phyloP scores from a whole-genome alignment of 2,329 filamentous ascomycete genomes.

The Graphilbum ipis-grandicollis region DNA sequence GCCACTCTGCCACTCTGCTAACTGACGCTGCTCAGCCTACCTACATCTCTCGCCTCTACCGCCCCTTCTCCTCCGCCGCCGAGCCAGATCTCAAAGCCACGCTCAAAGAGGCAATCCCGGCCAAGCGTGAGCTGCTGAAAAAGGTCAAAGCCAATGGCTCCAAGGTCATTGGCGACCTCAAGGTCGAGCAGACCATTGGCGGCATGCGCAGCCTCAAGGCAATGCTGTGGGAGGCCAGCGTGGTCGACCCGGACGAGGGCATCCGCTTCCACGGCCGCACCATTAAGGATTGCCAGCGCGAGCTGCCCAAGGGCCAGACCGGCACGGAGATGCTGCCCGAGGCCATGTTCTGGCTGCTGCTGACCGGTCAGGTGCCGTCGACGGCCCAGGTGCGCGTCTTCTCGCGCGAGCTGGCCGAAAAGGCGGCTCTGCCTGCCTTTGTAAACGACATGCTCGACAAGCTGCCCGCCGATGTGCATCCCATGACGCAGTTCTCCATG shows the following conservation, averaged over 20 bases:
- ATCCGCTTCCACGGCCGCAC: conserved; percentile 96
- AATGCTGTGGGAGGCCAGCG: conserved; percentile 98
- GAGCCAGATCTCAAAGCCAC: conserved; percentile 85
- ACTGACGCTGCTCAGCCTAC: too few species aligned
- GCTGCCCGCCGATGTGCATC: conserved; percentile 81
- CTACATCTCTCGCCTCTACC: conserved; percentile 15
- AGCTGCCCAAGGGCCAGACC: conserved; percentile 79
- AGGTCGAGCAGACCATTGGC: conserved; percentile 83
- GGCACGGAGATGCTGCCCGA: conserved; percentile 97
- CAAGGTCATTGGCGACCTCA: conserved; percentile 80
- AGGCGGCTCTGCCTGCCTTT: conserved; percentile 67
- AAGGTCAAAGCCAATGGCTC: conserved; percentile 75
- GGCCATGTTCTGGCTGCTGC: conserved; percentile 97
- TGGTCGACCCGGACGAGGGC: conserved; percentile 89
- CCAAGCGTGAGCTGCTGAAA: conserved; percentile 83
- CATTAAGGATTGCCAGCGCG: conserved; percentile 93
- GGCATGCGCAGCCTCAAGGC: conserved; percentile 96
- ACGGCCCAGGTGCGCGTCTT: conserved; percentile 65
- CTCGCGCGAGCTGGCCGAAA: conserved; percentile 72
- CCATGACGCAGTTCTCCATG: conserved; percentile 96
- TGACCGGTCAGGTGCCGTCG: conserved; percentile 83
- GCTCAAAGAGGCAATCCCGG: conserved; percentile 69
- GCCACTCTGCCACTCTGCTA: too few species aligned
- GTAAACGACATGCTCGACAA: conserved; percentile 76
- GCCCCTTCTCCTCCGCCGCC: conserved; percentile 54